phyloP scores from a whole-genome alignment of 2,329 filamentous ascomycete species.

The Lasiodiplodia citricola region DNA sequence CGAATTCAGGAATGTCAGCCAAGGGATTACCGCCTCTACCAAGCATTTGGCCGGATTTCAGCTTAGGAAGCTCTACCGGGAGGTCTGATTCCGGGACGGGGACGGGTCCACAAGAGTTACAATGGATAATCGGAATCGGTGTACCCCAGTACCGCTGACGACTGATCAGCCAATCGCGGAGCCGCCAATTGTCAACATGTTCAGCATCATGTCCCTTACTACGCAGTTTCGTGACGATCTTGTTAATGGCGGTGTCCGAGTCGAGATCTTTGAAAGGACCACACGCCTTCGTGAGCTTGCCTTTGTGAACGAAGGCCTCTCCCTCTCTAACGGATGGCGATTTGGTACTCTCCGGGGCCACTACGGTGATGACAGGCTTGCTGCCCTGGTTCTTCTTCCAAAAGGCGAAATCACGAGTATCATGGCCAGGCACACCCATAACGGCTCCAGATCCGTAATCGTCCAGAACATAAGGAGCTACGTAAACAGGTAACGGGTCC shows the following conservation, averaged over 20 bases:
- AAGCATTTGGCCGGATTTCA: constrained; percentile 70
- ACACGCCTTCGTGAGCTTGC: constrained; percentile 70
- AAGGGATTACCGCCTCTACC: constrained; percentile 78
- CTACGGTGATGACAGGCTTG: constrained; percentile 58
- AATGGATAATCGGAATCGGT: constrained; percentile 88
- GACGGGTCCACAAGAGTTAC: constrained; percentile 74
- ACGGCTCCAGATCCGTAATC: constrained; percentile 88
- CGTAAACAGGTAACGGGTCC: constrained; percentile 72
- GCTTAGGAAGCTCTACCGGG: constrained; percentile 74
- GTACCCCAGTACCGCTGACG: constrained; percentile 93
- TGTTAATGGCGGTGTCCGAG: constrained; percentile 66
- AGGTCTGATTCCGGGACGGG: constrained; percentile 78
- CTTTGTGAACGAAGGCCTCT: constrained; percentile 66
- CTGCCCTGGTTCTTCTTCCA: constrained; percentile 73
- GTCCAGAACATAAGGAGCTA: constrained; percentile 82
- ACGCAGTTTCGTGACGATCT: constrained; percentile 60
- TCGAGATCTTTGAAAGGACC: constrained; percentile 68
- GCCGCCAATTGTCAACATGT: constrained; percentile 73
- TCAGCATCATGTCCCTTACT: constrained; percentile 53
- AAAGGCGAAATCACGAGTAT: constrained; percentile 77
- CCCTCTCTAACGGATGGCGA: constrained; percentile 48
- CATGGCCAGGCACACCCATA: constrained; percentile 91
- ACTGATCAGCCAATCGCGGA: constrained; percentile 89
- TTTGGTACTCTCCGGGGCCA: constrained; percentile 18
- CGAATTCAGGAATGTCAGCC: constrained; percentile 73